Conservation (phyloP, 192 early-diverging fungal genomes). For the Podila clonocystis region DNA sequence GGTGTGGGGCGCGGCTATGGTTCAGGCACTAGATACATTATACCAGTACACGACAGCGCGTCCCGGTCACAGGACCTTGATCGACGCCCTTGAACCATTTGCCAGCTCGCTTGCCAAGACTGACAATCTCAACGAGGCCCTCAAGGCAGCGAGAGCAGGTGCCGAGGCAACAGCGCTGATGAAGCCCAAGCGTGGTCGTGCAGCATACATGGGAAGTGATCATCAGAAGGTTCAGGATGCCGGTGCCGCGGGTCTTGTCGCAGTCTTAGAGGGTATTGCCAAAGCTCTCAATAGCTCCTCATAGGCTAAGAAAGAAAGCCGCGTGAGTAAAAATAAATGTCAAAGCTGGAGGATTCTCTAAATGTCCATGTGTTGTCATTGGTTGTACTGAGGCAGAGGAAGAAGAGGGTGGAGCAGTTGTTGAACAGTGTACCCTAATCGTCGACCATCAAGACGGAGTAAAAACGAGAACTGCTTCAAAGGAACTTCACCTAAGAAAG, state of each 20-base stretch:
- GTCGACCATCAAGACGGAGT: too few species aligned
- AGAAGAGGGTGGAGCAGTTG: too few species aligned
- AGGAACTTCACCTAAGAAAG: too few species aligned
- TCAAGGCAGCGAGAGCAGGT: conserved; percentile 63
- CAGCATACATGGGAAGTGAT: conserved; percentile 67
- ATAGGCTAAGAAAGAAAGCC: too few species aligned
- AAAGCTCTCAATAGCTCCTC: conserved; percentile 1
- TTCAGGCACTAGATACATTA: conserved; percentile 67
- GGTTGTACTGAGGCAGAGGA: too few species aligned
- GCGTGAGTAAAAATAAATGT: too few species aligned
- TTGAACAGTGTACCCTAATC: too few species aligned
- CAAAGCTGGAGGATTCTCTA: too few species aligned
- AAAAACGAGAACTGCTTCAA: too few species aligned
- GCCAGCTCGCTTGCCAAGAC: conserved; percentile 54
- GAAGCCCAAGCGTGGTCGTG: conserved; percentile 72
- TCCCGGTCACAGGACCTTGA: conserved; percentile 78
- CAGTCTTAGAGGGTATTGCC: conserved; percentile 62
- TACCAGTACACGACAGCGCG: conserved; percentile 75
- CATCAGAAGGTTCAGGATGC: conserved; percentile 61
- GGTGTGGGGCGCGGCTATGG: conserved; percentile 61
- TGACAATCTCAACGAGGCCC: conserved; percentile 55
- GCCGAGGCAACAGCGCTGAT: conserved; percentile 62
- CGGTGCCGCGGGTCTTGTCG: conserved; percentile 69
- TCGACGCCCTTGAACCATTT: conserved; percentile 78
- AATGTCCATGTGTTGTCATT: too few species aligned